A percentile compares a stretch with the other conserved stretches of the same genome.
Evolutionary conservation across 148 eudicot genomes (phyloP).

Genomic region (Linanthus parryae): DNA sequence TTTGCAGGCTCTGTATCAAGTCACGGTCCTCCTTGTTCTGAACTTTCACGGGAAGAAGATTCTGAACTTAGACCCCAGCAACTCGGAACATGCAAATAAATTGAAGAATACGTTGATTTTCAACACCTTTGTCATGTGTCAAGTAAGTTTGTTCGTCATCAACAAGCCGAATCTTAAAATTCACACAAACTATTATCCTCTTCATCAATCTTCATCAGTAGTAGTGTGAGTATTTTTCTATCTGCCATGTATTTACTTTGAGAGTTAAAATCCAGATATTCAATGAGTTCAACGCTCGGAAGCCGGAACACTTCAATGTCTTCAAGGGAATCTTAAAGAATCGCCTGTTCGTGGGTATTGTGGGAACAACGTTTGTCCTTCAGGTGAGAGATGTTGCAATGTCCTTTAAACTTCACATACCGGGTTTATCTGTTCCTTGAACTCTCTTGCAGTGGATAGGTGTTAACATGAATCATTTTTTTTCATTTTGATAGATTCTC

Average conservation of each 20-base stretch:
- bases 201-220: too few relatives aligned
- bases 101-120: conserved; percentile 77
- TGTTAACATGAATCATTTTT: conserved; percentile 9
- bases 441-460: conserved; percentile 6
- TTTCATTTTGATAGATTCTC: conserved; percentile 34
- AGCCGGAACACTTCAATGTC: conserved; percentile 75
- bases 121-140: conserved; percentile 84
- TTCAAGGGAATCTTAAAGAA: conserved; percentile 62
- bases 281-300: conserved; percentile 86
- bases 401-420: too few relatives aligned
- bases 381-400: conserved; percentile 47
- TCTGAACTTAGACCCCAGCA: conserved; percentile 35
- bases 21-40: conserved; percentile 61
- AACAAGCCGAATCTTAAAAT: too few relatives aligned
- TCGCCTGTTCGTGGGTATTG: conserved; percentile 61
- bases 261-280: conserved; percentile 46
- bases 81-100: conserved; percentile 41
- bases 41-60: conserved; percentile 52
- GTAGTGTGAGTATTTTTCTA: too few relatives aligned
- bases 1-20: conserved; percentile 82
- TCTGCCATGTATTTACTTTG: too few relatives aligned
- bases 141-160: conserved; percentile 62
- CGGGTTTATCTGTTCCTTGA: too few relatives aligned
- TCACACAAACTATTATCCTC: too few relatives aligned
- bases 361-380: conserved; percentile 59